A percentile compares a stretch with the other conserved stretches of the same genome.
Conservation (phyloP, 176 grass and related monocot species). For the Olyra latifolia region DNA sequence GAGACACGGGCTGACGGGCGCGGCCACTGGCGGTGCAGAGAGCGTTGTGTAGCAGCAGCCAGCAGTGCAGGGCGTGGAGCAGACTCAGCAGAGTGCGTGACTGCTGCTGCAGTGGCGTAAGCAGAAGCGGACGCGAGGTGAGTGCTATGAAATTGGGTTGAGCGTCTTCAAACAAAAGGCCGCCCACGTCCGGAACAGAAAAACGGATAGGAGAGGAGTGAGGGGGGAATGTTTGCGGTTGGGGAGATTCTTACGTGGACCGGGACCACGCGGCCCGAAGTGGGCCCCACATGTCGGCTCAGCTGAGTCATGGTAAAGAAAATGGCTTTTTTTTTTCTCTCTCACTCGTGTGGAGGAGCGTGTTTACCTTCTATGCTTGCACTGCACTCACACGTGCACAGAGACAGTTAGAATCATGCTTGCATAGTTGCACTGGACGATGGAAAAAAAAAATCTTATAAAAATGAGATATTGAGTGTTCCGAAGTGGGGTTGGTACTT, state of each 20-base stretch:
- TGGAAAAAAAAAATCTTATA: too few relatives aligned
- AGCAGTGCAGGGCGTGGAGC: slow-evolving; percentile 14
- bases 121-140: slow-evolving; percentile 49
- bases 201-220: neutral
- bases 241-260: slow-evolving; percentile 13
- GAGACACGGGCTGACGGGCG: slow-evolving; percentile 38
- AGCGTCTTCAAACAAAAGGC: slow-evolving; percentile 20
- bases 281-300: slow-evolving; percentile 14
- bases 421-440: too few relatives aligned
- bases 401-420: too few relatives aligned
- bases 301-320: neutral
- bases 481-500: too few relatives aligned
- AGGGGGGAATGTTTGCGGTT: slow-evolving; percentile 44
- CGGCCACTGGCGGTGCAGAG: slow-evolving; percentile 23
- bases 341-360: neutral
- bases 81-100: slow-evolving; percentile 30
- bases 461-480: too few relatives aligned
- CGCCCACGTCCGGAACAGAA: slow-evolving; percentile 47
- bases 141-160: slow-evolving; percentile 37
- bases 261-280: neutral
- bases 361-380: too few relatives aligned
- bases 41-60: neutral
- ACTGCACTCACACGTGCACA: too few relatives aligned
- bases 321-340: neutral
- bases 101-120: neutral